phyloP scores from a whole-genome alignment of 1,284 basidiomycete species.

The Pterula multifida region DNA sequence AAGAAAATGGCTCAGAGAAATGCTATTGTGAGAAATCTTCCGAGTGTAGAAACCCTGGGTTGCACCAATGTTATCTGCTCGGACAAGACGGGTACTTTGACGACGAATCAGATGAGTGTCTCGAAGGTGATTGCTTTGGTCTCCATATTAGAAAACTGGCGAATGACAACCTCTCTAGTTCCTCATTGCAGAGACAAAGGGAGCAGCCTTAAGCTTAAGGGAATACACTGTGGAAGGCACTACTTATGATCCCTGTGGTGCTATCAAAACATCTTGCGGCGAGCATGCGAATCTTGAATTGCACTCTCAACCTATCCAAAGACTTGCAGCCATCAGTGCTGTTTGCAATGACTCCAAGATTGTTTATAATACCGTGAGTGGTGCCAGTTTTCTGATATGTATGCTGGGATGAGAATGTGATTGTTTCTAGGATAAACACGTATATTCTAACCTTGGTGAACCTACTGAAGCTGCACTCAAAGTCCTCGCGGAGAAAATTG shows the following conservation, averaged over 20 bases:
- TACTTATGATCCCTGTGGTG: slow-evolving; percentile 78
- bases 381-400: neutral
- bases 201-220: slow-evolving; percentile 28
- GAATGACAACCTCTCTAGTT: slow-evolving; percentile 37
- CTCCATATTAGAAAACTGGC: neutral
- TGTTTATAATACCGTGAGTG: slow-evolving; percentile 65
- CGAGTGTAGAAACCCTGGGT: slow-evolving; percentile 93
- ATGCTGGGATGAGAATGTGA: neutral
- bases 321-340: slow-evolving; percentile 81
- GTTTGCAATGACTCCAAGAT: slow-evolving; percentile 90
- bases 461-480: slow-evolving; percentile 94
- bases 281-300: slow-evolving; percentile 46
- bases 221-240: slow-evolving; percentile 82
- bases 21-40: slow-evolving; percentile 89
- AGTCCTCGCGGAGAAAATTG: slow-evolving; percentile 87
- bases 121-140: slow-evolving; percentile 48
- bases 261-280: slow-evolving; percentile 53
- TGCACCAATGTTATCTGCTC: slow-evolving; percentile 96
- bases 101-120: slow-evolving; percentile 95
- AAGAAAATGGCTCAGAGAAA: slow-evolving; percentile 98
- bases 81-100: slow-evolving; percentile 93
- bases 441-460: slow-evolving; percentile 84
- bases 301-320: slow-evolving; percentile 62
- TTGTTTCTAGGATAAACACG: slow-evolving; percentile 53
- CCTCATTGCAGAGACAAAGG: slow-evolving; percentile 50